Conservation (phyloP, 2,329 filamentous ascomycete species). For the Leptographium wingfieldii region DNA sequence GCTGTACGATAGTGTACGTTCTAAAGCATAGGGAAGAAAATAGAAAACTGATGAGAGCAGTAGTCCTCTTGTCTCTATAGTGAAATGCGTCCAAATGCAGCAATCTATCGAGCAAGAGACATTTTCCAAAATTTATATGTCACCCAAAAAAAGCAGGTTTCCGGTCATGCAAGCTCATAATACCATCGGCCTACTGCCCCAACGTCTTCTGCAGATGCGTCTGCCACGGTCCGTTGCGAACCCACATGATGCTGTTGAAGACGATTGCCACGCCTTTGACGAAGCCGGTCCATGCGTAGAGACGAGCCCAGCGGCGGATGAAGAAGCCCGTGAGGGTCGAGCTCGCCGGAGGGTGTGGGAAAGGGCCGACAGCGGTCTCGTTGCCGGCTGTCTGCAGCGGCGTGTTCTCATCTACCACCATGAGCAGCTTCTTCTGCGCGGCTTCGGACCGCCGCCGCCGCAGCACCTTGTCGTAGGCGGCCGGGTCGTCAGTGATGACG, state of each 20-base stretch:
- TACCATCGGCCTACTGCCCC: not conserved
- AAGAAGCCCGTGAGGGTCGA: conserved; percentile 6
- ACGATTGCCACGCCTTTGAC: conserved; percentile 4
- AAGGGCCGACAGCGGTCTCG: not conserved
- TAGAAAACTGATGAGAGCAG: not conserved
- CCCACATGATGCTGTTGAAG: conserved; percentile 3
- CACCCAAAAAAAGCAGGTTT: not conserved
- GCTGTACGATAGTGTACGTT: not conserved
- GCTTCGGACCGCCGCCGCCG: conserved; percentile 14
- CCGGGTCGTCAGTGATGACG: conserved; percentile 76
- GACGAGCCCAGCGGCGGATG: conserved; percentile 11
- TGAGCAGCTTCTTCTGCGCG: not conserved
- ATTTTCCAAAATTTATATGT: not conserved
- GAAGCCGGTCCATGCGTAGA: conserved; percentile 6
- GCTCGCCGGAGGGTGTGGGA: conserved; percentile 4
- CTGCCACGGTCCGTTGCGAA: conserved; percentile 7
- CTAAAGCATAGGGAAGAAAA: not conserved
- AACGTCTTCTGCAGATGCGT: conserved; percentile 4
- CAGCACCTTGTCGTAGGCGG: conserved; percentile 50
- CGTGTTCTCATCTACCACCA: not conserved
- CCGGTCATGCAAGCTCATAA: not conserved
- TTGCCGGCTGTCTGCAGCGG: not conserved
- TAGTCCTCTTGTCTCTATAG: not conserved
- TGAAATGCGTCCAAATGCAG: not conserved
- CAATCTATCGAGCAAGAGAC: not conserved